Evolutionary conservation across 371 early-diverging fungal species (phyloP).

Genomic region (Mucor racemosus): DNA sequence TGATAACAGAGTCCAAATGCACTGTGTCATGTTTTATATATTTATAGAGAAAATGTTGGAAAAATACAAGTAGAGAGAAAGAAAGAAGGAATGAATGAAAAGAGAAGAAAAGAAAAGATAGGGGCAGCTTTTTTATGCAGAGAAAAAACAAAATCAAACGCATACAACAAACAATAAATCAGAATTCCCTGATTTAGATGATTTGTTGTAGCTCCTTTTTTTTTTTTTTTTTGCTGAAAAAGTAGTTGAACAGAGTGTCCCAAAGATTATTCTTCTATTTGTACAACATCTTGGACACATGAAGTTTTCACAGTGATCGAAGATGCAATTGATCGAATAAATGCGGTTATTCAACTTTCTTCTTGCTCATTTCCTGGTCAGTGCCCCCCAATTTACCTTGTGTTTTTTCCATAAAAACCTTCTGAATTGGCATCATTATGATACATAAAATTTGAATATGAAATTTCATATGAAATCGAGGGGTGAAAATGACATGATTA

Average conservation of each 20-base stretch:
- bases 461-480: not conserved
- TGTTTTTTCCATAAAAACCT: not conserved
- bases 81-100: not conserved
- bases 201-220: conserved; percentile 1
- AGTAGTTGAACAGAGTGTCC: not conserved
- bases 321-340: conserved; percentile 22
- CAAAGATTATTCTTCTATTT: not conserved
- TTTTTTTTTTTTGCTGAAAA: conserved; percentile 6
- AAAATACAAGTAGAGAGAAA: not conserved
- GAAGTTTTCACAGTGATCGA: conserved; percentile 16
- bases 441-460: not conserved
- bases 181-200: conserved; percentile 5
- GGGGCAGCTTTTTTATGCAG: not conserved
- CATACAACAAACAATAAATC: conserved; percentile 4
- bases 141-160: not conserved
- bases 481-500: not conserved
- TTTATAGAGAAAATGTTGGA: not conserved
- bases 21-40: conserved; percentile 16
- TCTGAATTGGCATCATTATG: not conserved
- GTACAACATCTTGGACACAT: conserved; percentile 12
- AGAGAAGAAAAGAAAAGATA: not conserved
- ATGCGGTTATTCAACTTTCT: conserved; percentile 4
- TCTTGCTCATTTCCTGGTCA: not conserved
- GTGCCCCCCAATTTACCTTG: not conserved
- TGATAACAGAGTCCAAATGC: conserved; percentile 46